Percentiles rank a stretch among this genome's conserved stretches.
Conservation (phyloP, 805 yeast genomes). For the Saccharomycopsis lassenensis region DNA sequence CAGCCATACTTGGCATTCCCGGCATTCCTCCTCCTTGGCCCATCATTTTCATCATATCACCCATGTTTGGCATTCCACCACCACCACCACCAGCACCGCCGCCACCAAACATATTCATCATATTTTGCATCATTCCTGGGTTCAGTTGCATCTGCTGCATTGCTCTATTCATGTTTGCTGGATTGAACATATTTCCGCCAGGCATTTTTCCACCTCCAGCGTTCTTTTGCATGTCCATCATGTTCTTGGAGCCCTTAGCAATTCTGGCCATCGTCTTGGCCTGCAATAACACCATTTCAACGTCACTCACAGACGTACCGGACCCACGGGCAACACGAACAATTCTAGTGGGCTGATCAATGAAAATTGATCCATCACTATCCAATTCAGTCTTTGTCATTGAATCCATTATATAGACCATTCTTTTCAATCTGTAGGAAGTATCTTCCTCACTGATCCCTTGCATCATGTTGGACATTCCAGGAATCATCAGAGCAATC, state of each 20-base stretch:
- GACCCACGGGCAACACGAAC: slow-evolving; percentile 90
- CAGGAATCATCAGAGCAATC: slow-evolving; percentile 92
- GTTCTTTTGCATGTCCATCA: slow-evolving; percentile 34
- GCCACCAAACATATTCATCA: slow-evolving; percentile 68
- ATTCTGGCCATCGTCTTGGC: slow-evolving; percentile 84
- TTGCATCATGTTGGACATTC: slow-evolving; percentile 74
- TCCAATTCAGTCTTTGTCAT: slow-evolving; percentile 91
- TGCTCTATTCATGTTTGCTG: slow-evolving; percentile 36
- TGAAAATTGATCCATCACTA: slow-evolving; percentile 74
- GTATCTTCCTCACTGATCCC: slow-evolving; percentile 92
- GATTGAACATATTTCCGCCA: slow-evolving; percentile 33
- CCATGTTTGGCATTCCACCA: slow-evolving; percentile 62
- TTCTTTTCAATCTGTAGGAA: slow-evolving; percentile 66
- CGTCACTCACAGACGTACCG: slow-evolving; percentile 86
- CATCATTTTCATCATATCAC: slow-evolving; percentile 51
- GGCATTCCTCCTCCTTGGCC: slow-evolving; percentile 18
- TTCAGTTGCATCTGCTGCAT: slow-evolving; percentile 57
- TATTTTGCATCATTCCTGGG: slow-evolving; percentile 64
- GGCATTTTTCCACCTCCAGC: slow-evolving; percentile 52
- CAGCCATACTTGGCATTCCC: slow-evolving; percentile 17
- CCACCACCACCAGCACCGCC: slow-evolving; percentile 33
- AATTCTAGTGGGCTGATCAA: slow-evolving; percentile 73
- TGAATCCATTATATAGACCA: slow-evolving; percentile 89
- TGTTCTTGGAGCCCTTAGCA: slow-evolving; percentile 38
- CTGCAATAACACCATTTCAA: slow-evolving; percentile 84